Evolutionary conservation across 1,139 yeast species (phyloP), one percentile per base, ranked within the genome.

Genomic region (Debaryomyces nepalensis): DNA sequence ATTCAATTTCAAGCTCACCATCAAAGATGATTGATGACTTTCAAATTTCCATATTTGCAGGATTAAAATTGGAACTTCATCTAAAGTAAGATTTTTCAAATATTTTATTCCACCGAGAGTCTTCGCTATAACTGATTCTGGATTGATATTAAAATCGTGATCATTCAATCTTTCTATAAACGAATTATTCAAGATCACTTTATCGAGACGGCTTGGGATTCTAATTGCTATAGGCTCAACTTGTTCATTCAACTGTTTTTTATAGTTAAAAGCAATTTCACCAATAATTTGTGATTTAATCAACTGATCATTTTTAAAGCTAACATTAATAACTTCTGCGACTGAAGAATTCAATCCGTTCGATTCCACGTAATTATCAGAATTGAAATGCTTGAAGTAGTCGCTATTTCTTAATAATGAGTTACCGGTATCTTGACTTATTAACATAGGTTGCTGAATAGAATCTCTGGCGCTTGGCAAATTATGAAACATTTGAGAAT

Each of bases 11-110:
- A 88, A 68, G 30, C 85, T 82, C 44, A 91, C 71, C 71, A 90
- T 86, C 46, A 91, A 84, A 55, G 95, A 84, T 1, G 97, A 84
- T 64, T 90, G 97, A 45, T 77, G 85, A 16, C 77, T 74, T 61
- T 90, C 97, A 57, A 84, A 84, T 56, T 90, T 84, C 98, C 98
- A 91, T 35, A 86, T 80, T 36, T 96, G 97, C 35, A 81, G 76
- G 37, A 91, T 74, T 21, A 80, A 65, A 21, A 91, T 63, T n/a
- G 97, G 97, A 1, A 82, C 79, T 33, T 71, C 67, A 5, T 54
- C 49, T 3, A 57, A 55, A 41, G 69, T 70, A 47, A 82, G 63
- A 21, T 55, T 61, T 16, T 54, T 46, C 57, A 85, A 74, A 57
- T 86, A 87, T 59, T 86, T 87, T 55, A 87, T 64, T 0, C 88